These are phyloP conservation scores for Penicillium griseofulvum DNA, from an alignment of 2,329 filamentous ascomycete species.

Conservation along the genomic window DNA sequence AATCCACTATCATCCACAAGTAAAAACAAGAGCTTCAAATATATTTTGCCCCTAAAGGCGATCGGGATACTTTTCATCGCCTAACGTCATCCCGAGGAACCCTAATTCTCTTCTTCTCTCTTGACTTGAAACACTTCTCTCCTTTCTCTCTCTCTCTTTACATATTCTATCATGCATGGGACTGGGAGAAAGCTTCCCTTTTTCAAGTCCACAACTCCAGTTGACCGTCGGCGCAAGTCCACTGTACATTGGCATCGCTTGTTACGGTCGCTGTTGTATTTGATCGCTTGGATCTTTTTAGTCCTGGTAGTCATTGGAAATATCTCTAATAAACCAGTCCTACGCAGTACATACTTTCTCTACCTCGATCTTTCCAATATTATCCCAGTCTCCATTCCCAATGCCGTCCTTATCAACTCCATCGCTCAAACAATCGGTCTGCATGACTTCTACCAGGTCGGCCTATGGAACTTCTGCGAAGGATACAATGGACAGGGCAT, in stretches of 20 bases:
- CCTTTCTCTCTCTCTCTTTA: background rate
- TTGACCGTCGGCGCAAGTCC: slow-evolving; percentile 29
- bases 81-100: slow-evolving; percentile 12
- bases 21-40: no score
- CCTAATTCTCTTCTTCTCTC: background rate
- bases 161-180: slow-evolving; percentile 13
- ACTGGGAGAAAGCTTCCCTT: slow-evolving; percentile 23
- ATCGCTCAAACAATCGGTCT: slow-evolving; percentile 82
- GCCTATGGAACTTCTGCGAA: slow-evolving; percentile 89
- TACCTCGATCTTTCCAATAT: slow-evolving; percentile 79
- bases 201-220: slow-evolving; percentile 26
- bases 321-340: slow-evolving; percentile 59
- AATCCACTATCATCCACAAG: no score
- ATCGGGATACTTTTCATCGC: background rate
- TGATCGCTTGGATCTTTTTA: slow-evolving; percentile 73
- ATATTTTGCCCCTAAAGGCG: background rate
- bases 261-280: slow-evolving; percentile 66
- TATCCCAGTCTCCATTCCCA: slow-evolving; percentile 69
- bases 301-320: slow-evolving; percentile 79
- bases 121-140: background rate
- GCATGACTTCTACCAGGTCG: slow-evolving; percentile 92
- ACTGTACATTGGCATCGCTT: slow-evolving; percentile 58
- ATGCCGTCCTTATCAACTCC: slow-evolving; percentile 75
- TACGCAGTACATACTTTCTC: slow-evolving; percentile 77
- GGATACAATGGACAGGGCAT: slow-evolving; percentile 70